Evolutionary conservation across 768 basidiomycete species (phyloP), one percentile per base, ranked within the genome.

Genomic region (Amanita pseudoporphyria): DNA sequence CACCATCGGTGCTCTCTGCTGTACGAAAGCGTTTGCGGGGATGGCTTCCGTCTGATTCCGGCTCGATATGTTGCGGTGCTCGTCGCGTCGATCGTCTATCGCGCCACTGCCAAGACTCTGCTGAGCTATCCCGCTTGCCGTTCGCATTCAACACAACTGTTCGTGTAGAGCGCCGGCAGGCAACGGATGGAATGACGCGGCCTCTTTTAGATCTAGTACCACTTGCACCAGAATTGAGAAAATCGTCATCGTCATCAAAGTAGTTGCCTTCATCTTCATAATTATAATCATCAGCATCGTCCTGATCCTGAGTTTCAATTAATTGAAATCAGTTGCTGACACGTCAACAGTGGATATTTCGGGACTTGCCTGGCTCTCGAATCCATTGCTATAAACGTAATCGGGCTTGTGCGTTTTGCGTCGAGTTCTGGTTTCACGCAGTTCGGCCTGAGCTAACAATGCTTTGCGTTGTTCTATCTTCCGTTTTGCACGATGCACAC

Each of bases 361-460:
- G 54, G 36, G 41, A 68, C 78, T 68, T 71, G 71, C 84, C 65
- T 84, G 87, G 56, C 80, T 83, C 51, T 77, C 79, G 56, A 71
- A 67, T 51, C 73, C 73, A 57, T 82, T 76, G 58, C 75, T 72
- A 64, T 90, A 88, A 45, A 86, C 86, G 65, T 92, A 92, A 69
- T 89, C 84, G 41, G 86, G 84, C 54, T 77, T 80, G 37, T 76
- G 76, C 2, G 82, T 80, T 65, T 78, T 76, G 47, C 84, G 74
- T 52, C 87, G 75, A 16, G 88, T 90, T 52, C 89, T 76, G 22
- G 87, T 90, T 64, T 82, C 79, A 53, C 87, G 77, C 52, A 88
- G 67, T 62, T 89, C 87, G 32, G 84, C 80, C 62, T 88, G 86
- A 16, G 81, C 85, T 54, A 82, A 67, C 51, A 82, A 67, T 33